Evolutionary conservation across 768 basidiomycete genomes (phyloP), one percentile per base, ranked within the genome.

Genomic region (Kwoniella europaea): DNA sequence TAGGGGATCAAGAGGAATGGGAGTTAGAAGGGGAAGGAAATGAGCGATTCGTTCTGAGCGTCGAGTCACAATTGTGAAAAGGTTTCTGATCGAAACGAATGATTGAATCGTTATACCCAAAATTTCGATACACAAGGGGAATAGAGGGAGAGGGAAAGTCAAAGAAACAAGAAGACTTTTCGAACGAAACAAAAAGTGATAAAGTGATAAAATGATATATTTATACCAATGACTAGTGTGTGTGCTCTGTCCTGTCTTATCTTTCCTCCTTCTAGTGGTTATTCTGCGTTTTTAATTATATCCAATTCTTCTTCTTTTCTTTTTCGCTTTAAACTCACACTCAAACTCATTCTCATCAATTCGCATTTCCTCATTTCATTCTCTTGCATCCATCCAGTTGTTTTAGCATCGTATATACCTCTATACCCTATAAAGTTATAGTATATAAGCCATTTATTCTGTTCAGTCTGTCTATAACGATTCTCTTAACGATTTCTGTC

Each of bases 1-100:
- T 20, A 61, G 59, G 20, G 64, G 64, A 12, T 16, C 42, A 12
- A 55, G 64, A 43, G 64, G 64, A 9, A 12, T 44, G 15, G 55
- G 54, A 42, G 29, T 18, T n/a, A 65, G 64, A 46, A 65, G 55
- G 29, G 64, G 64, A 20, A 52, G 64, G 52, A 65, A 65, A 54
- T 46, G 29, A 27, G 6, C 50, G 43, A 43, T 35, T 35, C 35
- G 6, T 35, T 50, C 18, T 18, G 6, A 18, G 18, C 46, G 46
- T 50, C 46, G 46, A 50, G 2, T 18, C 13, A 18, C 18, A 50
- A 15, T 10, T 50, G 46, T 50, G 46, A 50, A 50, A 15, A 50
- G 46, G 46, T 50, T 18, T 50, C 46, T 50, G 46, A 35, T 35
- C 35, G 6, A 35, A 35, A 6, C 4, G 46, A 50, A 50, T 10